Evolutionary conservation across 2,329 filamentous ascomycete species (phyloP).

Genomic region (Macroventuria anomochaeta): DNA sequence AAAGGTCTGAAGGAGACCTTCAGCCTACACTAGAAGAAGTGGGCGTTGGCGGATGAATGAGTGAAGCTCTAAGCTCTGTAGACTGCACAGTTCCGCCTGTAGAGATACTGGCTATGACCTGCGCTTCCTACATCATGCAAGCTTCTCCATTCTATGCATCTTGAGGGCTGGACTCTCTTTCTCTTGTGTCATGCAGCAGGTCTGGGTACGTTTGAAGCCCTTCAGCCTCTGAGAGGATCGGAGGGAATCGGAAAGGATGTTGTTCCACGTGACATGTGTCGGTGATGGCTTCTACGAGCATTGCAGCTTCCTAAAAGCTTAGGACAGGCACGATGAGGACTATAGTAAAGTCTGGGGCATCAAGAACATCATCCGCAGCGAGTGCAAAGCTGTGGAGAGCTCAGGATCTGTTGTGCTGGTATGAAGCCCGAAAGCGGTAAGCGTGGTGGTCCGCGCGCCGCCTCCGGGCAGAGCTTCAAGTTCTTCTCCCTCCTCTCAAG

Average conservation of each 20-base stretch:
- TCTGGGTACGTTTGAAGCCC: too few species aligned
- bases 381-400: slow-evolving; percentile 15
- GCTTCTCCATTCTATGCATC: too few species aligned
- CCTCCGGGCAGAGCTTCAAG: slow-evolving; percentile 12
- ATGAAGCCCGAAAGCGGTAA: slow-evolving; percentile 14
- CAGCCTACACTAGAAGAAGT: too few species aligned
- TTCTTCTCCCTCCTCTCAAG: slow-evolving; percentile 27
- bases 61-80: too few species aligned
- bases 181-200: too few species aligned
- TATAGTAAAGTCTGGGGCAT: slow-evolving; percentile 1
- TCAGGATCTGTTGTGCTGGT: slow-evolving; percentile 9
- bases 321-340: not conserved
- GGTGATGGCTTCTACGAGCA: not conserved
- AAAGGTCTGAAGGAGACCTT: too few species aligned
- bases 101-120: too few species aligned
- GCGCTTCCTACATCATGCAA: too few species aligned
- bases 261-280: not conserved
- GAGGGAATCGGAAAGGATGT: slow-evolving; percentile 5
- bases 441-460: slow-evolving; percentile 7
- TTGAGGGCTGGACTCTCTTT: too few species aligned
- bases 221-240: not conserved
- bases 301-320: not conserved
- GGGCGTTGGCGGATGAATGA: too few species aligned
- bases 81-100: too few species aligned
- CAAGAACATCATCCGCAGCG: not conserved